Conservation (phyloP, 805 yeast genomes). For the Kodamaea sagamina region DNA sequence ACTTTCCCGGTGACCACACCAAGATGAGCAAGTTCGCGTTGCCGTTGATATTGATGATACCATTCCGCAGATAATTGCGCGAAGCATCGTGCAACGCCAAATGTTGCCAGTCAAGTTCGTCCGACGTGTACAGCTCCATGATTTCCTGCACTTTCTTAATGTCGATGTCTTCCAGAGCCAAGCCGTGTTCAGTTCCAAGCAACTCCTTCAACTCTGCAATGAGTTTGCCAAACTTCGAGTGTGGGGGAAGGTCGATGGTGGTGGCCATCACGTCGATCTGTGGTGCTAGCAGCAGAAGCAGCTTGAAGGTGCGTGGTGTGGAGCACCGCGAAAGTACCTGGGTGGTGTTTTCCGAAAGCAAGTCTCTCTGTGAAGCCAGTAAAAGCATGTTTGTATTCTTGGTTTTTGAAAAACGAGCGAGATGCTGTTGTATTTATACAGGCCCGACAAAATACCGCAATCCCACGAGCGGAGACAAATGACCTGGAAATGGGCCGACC, state of each 20-base stretch:
- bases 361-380: constrained; percentile 6
- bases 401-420: not conserved
- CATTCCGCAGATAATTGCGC: constrained; percentile 63
- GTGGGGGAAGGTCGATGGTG: constrained; percentile 12
- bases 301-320: constrained; percentile 10
- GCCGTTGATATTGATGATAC: constrained; percentile 69
- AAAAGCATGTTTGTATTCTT: constrained; percentile 4
- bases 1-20: constrained; percentile 70
- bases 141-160: constrained; percentile 44
- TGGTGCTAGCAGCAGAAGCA: constrained; percentile 6
- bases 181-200: constrained; percentile 34
- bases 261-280: constrained; percentile 8
- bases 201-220: constrained; percentile 29
- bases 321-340: constrained; percentile 4
- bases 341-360: not conserved
- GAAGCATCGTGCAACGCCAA: constrained; percentile 57
- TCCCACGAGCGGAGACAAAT: too few relatives aligned
- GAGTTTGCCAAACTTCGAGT: constrained; percentile 23
- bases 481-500: too few relatives aligned
- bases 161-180: constrained; percentile 53
- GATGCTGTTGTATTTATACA: constrained; percentile 2
- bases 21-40: constrained; percentile 67
- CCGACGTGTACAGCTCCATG: constrained; percentile 50
- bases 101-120: constrained; percentile 56
- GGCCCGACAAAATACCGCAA: too few relatives aligned